Percentiles rank a stretch among this genome's conserved stretches.
Conservation (phyloP, 805 yeast genomes). For the Kluyveromyces siamensis region DNA sequence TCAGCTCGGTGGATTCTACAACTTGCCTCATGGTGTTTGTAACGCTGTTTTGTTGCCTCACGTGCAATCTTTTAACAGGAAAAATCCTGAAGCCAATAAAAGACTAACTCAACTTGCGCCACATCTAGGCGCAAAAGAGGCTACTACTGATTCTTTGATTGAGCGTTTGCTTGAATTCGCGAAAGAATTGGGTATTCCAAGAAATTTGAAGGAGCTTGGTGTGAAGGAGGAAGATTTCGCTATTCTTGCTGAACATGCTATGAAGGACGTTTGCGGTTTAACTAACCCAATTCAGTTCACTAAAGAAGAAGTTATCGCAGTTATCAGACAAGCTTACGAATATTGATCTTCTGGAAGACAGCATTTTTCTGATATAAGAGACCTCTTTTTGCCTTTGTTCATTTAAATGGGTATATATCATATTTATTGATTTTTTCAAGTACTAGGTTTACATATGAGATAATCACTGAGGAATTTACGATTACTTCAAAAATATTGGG, state of each 20-base stretch:
- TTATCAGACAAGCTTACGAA: slow-evolving; percentile 11
- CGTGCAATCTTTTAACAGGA: slow-evolving; percentile 21
- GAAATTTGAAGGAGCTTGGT: slow-evolving; percentile 14
- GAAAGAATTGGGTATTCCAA: slow-evolving; percentile 12
- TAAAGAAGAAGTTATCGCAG: slow-evolving; percentile 16
- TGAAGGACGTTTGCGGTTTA: slow-evolving; percentile 16
- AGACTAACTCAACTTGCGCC: slow-evolving; percentile 15
- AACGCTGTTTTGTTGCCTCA: slow-evolving; percentile 39
- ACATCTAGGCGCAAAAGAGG: slow-evolving; percentile 12
- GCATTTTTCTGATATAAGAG: too few relatives aligned
- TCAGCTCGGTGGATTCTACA: slow-evolving; percentile 32
- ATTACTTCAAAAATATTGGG: too few relatives aligned
- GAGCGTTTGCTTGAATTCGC: slow-evolving; percentile 9
- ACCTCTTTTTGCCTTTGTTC: too few relatives aligned
- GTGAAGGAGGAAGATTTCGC: slow-evolving; percentile 16
- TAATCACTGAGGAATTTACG: too few relatives aligned
- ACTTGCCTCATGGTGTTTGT: slow-evolving; percentile 37
- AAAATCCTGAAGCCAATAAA: slow-evolving; percentile 5
- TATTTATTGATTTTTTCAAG: too few relatives aligned
- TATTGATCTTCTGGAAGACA: neutral
- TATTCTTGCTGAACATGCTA: slow-evolving; percentile 15
- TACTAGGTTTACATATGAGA: too few relatives aligned
- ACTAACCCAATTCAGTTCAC: slow-evolving; percentile 18
- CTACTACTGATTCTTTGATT: slow-evolving; percentile 12
- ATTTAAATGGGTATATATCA: too few relatives aligned